Conservation (phyloP, 305 asterid species). For the Plantago coronopus region DNA sequence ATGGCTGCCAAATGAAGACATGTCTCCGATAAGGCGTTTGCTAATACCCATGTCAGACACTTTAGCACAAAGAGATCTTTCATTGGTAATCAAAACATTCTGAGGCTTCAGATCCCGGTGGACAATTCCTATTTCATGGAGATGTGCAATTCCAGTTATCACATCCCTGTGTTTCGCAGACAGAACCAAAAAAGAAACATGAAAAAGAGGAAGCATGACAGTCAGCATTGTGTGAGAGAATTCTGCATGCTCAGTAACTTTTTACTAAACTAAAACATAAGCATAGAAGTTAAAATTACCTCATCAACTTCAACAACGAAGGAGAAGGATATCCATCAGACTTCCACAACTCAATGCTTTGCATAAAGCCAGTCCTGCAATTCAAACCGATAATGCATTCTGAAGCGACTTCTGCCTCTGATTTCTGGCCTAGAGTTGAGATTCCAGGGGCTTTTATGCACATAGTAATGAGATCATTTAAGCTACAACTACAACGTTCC, state of each 20-base stretch:
- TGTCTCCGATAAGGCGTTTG: slow-evolving; percentile 76
- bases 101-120: slow-evolving; percentile 95
- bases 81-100: slow-evolving; percentile 62
- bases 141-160: slow-evolving; percentile 74
- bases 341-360: slow-evolving; percentile 52
- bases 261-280: too few relatives aligned
- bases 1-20: slow-evolving; percentile 74
- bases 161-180: slow-evolving; percentile 61
- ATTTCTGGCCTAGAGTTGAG: slow-evolving; percentile 25
- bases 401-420: slow-evolving; percentile 35
- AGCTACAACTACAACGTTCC: slow-evolving; percentile 85
- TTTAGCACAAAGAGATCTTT: slow-evolving; percentile 66
- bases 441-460: slow-evolving; percentile 39
- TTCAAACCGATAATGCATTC: slow-evolving; percentile 36
- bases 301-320: slow-evolving; percentile 67
- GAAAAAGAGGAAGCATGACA: slow-evolving; percentile 5
- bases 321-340: slow-evolving; percentile 68
- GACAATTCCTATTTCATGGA: slow-evolving; percentile 82
- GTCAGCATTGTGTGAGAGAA: slow-evolving; percentile 18
- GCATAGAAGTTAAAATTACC: slow-evolving; percentile 41
- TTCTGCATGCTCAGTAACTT: not conserved
- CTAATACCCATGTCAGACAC: slow-evolving; percentile 97
- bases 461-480: slow-evolving; percentile 68
- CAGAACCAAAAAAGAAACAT: slow-evolving; percentile 11
- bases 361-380: slow-evolving; percentile 37